Evolutionary conservation across 306 rosid genomes (phyloP).

Genomic region (Quercus parvula): DNA sequence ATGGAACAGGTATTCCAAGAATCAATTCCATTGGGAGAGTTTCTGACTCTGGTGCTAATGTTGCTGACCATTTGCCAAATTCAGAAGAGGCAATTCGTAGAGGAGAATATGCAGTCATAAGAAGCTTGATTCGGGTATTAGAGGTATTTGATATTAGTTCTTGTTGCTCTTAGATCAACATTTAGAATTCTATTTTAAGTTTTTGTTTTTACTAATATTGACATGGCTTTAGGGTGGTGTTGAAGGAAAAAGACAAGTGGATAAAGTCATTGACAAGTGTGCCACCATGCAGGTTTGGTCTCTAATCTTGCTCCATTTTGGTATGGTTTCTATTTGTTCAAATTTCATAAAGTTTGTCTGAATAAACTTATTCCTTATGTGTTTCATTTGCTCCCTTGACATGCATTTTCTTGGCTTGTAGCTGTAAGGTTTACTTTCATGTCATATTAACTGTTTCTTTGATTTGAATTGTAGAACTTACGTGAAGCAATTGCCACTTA

Average conservation of each 20-base stretch:
- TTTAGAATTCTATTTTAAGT: not conserved
- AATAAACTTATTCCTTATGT: not conserved
- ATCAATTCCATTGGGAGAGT: constrained; percentile 72
- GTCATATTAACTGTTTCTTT: constrained; percentile 19
- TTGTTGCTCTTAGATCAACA: constrained; percentile 14
- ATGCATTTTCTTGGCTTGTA: constrained; percentile 16
- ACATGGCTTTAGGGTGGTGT: constrained; percentile 73
- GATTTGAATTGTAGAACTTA: constrained; percentile 55
- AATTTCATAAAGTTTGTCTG: not conserved
- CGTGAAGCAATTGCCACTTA: constrained; percentile 90
- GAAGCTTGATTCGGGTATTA: constrained; percentile 86
- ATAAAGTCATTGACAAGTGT: constrained; percentile 88
- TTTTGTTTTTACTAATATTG: constrained; percentile 16
- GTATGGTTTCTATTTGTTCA: not conserved
- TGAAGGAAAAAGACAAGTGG: constrained; percentile 95
- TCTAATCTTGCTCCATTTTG: constrained; percentile 10
- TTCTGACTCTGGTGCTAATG: constrained; percentile 49
- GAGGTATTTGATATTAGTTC: constrained; percentile 54
- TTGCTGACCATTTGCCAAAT: constrained; percentile 52
- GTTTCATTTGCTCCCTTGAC: constrained; percentile 16
- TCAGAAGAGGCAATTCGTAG: constrained; percentile 88
- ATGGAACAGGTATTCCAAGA: constrained; percentile 68
- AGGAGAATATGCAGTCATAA: constrained; percentile 86
- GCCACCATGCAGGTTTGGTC: constrained; percentile 83
- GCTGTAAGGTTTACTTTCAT: constrained; percentile 15